These are phyloP conservation scores for Cercospora sesami DNA, from an alignment of 2,329 filamentous ascomycete genomes.

Conservation along the genomic window DNA sequence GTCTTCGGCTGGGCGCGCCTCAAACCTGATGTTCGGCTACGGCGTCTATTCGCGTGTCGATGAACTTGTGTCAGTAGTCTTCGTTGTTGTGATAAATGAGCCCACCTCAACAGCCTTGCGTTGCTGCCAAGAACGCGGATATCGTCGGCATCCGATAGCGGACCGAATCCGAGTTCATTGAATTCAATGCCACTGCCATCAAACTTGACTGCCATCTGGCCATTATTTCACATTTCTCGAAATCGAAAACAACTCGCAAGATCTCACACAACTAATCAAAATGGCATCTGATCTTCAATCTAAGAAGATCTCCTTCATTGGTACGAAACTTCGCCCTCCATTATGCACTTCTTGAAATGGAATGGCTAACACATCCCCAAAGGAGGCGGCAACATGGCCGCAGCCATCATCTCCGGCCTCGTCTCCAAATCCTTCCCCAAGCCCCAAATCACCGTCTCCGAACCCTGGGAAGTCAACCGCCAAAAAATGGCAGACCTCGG, in stretches of 20 bases:
- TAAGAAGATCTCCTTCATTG: conserved; percentile 32
- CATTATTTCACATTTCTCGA: neutral
- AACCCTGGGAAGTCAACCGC: conserved; percentile 35
- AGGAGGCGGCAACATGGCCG: conserved; percentile 37
- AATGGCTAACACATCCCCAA: conserved; percentile 2
- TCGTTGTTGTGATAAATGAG: neutral
- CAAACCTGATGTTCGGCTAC: neutral
- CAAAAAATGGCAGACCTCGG: conserved; percentile 34
- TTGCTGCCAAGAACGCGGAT: conserved; percentile 5
- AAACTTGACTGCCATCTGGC: conserved; percentile 8
- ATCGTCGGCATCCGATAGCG: conserved; percentile 8
- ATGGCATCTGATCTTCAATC: conserved; percentile 23
- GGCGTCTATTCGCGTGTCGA: neutral
- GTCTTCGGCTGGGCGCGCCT: neutral
- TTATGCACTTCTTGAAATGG: too few relatives aligned
- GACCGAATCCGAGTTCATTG: conserved; percentile 3
- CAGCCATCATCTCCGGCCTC: conserved; percentile 34
- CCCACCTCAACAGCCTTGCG: neutral
- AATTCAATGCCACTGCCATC: conserved; percentile 8
- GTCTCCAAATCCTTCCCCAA: conserved; percentile 28
- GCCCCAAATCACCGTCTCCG: conserved; percentile 32
- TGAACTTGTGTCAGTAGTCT: neutral
- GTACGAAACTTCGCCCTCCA: conserved; percentile 9
- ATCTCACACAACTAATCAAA: neutral
- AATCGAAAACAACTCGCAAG: neutral